Base-by-base conservation (phyloP, 441 rosid genomes). In the Breynia disticha region DNA sequence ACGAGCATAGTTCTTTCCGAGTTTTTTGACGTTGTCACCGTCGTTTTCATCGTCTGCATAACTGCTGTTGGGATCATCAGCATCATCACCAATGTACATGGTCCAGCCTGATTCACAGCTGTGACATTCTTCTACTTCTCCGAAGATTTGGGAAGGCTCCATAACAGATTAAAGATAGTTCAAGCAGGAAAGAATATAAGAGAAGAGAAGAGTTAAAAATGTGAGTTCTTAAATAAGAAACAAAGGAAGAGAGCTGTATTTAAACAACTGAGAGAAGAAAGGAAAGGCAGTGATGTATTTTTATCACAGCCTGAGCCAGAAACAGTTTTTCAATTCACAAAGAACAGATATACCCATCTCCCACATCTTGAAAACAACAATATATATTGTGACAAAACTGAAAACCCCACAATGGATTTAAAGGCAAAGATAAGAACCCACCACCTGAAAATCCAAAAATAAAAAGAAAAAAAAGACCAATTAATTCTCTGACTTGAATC, bases 51-150 rank as follows among this genome's bases (percentile, higher is more conserved):
- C 41, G 17, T 11, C 43, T 0, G 35, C 57, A 2, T n/a, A 59
- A 3, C 59, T 62, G 8, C 47, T 52, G 46, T 20, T 43, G 3
- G 43, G 15, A 55, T 50, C 73, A 32, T 64, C 62, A 18, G 39
- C 67, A 55, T 51, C 75, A 18, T 51, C 72, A 16, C 82, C 76
- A 44, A 83, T 72, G 60, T 83, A 83, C 86, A 69, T 74, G 19
- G 90, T 83, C 90, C 90, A 83, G 5, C 90, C 86, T 39, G 86
- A 83, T 70, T 83, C 90, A 60, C 75, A 57, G 67, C 83, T 76
- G 45, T 70, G 69, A 66, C 85, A 66, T 62, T 75, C 85, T 67
- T 79, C 85, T 47, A 51, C 20, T 9, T 59, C 77, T 70, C 78
- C 86, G 53, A 57, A 56, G 22, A 60, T 49, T 45, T 74, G 58